Conservation (phyloP, 2,329 filamentous ascomycete genomes). For the Claviceps fusiformis region DNA sequence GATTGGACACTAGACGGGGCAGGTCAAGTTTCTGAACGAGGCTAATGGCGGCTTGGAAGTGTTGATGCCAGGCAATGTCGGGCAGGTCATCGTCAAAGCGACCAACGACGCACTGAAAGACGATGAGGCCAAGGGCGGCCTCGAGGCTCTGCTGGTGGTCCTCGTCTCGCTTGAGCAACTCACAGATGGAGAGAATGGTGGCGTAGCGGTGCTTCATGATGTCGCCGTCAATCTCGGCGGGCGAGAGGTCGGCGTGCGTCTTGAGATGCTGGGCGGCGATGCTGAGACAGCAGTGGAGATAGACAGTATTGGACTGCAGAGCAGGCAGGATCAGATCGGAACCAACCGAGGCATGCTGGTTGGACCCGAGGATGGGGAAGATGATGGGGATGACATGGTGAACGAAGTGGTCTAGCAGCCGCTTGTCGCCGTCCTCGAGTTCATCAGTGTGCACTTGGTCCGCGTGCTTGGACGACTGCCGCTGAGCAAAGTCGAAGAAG, state of each 20-base stretch:
- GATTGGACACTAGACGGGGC: slow-evolving; percentile 50
- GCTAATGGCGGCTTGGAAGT: slow-evolving; percentile 82
- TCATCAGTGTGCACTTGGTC: slow-evolving; percentile 58
- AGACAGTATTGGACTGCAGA: slow-evolving; percentile 81
- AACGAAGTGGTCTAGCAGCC: slow-evolving; percentile 81
- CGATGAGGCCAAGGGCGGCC: slow-evolving; percentile 86
- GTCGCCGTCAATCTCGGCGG: slow-evolving; percentile 71
- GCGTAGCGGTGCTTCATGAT: slow-evolving; percentile 86
- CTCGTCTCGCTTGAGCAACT: slow-evolving; percentile 65
- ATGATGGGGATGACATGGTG: slow-evolving; percentile 75
- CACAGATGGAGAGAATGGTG: slow-evolving; percentile 74
- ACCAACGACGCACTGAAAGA: slow-evolving; percentile 88
- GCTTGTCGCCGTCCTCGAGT: slow-evolving; percentile 77
- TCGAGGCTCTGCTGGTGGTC: slow-evolving; percentile 83
- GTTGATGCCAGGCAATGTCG: slow-evolving; percentile 93
- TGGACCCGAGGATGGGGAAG: slow-evolving; percentile 84
- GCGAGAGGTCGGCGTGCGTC: slow-evolving; percentile 46
- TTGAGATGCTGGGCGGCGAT: slow-evolving; percentile 89
- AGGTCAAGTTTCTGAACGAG: slow-evolving; percentile 78
- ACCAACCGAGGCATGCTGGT: slow-evolving; percentile 70
- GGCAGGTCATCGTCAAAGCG: slow-evolving; percentile 71
- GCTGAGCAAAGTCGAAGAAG: slow-evolving; percentile 72
- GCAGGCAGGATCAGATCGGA: slow-evolving; percentile 77
- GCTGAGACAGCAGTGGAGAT: slow-evolving; percentile 90
- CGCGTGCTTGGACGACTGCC: slow-evolving; percentile 40